phyloP scores from a whole-genome alignment of 441 rosid species.

The Metrosideros polymorpha region DNA sequence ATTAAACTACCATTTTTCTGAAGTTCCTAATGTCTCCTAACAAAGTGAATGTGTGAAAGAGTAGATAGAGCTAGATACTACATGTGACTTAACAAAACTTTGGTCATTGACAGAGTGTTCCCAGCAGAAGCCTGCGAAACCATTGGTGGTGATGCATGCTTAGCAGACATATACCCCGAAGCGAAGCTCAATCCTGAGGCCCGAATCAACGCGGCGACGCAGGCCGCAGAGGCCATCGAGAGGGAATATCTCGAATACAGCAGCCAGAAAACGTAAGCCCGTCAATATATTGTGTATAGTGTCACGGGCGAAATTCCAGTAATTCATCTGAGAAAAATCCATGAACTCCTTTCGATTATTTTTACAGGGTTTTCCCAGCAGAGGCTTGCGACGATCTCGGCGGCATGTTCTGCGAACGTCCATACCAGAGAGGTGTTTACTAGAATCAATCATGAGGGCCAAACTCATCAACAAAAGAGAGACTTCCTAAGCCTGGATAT shows the following conservation, averaged over 20 bases:
- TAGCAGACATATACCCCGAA: not conserved
- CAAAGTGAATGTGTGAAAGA: not conserved
- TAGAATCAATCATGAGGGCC: not conserved
- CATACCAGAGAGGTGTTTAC: slow-evolving; percentile 3
- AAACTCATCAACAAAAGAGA: not conserved
- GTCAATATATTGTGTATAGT: not conserved
- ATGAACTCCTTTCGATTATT: not conserved
- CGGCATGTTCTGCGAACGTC: not conserved
- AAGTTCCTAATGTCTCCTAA: not conserved
- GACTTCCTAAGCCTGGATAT: not conserved
- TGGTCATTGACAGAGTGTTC: not conserved
- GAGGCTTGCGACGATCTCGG: slow-evolving; percentile 2
- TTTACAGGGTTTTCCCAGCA: not conserved
- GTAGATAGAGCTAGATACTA: not conserved
- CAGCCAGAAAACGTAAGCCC: not conserved
- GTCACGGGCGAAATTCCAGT: not conserved
- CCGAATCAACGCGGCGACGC: not conserved
- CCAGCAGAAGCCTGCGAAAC: not conserved
- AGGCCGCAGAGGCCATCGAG: not conserved
- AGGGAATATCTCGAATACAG: not conserved
- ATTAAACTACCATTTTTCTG: not conserved
- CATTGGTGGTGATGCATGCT: not conserved
- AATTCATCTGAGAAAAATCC: not conserved
- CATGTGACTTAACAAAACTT: not conserved
- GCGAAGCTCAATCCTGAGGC: not conserved